phyloP scores from a whole-genome alignment of 2,329 filamentous ascomycete genomes.

The Hawksworthiomyces lignivorus region DNA sequence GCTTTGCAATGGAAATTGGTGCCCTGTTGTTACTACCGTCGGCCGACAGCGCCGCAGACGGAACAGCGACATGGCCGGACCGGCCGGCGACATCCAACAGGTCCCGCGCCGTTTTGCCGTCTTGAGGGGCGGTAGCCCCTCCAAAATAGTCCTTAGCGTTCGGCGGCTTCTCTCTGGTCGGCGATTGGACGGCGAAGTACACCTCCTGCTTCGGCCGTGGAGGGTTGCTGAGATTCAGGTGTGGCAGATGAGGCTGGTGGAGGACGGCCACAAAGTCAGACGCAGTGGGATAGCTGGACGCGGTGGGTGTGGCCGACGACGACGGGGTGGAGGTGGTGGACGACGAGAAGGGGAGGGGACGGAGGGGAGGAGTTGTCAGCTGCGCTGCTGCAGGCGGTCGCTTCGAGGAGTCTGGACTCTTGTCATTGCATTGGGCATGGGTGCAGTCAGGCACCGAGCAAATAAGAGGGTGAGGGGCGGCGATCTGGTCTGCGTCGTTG shows the following conservation, averaged over 20 bases:
- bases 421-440: slow-evolving; percentile 1
- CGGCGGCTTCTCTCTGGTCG: slow-evolving; percentile 1
- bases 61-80: not conserved
- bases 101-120: slow-evolving; percentile 3
- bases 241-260: slow-evolving; percentile 6
- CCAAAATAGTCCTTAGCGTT: slow-evolving; percentile 6
- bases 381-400: not conserved
- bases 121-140: not conserved
- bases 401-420: not conserved
- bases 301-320: slow-evolving; percentile 5
- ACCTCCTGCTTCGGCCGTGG: slow-evolving; percentile 7
- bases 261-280: slow-evolving; percentile 12
- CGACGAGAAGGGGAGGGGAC: not conserved
- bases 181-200: slow-evolving; percentile 10
- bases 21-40: not conserved
- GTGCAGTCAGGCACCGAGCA: not conserved
- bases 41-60: not conserved
- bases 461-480: not conserved
- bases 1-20: slow-evolving; percentile 4
- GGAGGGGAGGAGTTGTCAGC: not conserved
- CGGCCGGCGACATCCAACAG: slow-evolving; percentile 1
- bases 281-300: slow-evolving; percentile 7
- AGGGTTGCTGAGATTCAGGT: not conserved
- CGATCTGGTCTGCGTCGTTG: not conserved
- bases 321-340: slow-evolving; percentile 2